Evolutionary conservation across 2,329 filamentous ascomycete species (phyloP), one percentile per base, ranked within the genome.

Genomic region (Apiospora pterosperma): DNA sequence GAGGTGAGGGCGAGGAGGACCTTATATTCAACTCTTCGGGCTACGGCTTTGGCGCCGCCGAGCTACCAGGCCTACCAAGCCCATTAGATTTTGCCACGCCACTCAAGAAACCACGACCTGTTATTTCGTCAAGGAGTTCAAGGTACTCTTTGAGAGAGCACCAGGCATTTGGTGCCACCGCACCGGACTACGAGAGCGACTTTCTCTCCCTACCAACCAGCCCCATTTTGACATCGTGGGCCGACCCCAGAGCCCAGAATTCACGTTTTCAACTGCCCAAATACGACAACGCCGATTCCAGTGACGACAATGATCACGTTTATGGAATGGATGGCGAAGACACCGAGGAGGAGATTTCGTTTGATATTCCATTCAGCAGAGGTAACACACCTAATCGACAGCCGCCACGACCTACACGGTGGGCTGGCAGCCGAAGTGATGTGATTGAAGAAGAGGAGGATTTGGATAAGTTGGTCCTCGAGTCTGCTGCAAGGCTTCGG

Each of bases 301-400:
- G 16, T 10, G 59, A 28, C 4, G 14, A 25, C 21, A n/a, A 41
- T 41, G 59, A 23, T 14, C 16, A 38, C 59, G 59, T 8, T 25
- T 61, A 61, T 31, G 25, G 25, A 5, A 16, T 36, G 16, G 59
- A 62, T 12, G 42, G 36, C 7, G 62, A 63, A 55, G 63, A 62
- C n/a, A 59, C 36, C 5, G 62, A 52, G 28, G 62, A 66, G 5
- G 65, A 67, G 21, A 11, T 67, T 23, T 65, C 61, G 4, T 65
- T 67, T 34, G 65, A 67, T 28, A 67, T 67, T 41, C 65, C 36
- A 59, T 62, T 58, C 28, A 42, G 31, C 38, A 63, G 38, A 63
- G 55, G 48, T 8, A 55, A 55, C 8, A 55, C 48, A 34, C 48
- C 48, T 8, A 34, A 19, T 12, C 48, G 48, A n/a, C 48, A 55